A percentile compares a stretch with the other conserved stretches of the same genome.
These are phyloP conservation scores for Xylaria sp. DNA, from an alignment of 2,329 filamentous ascomycete species.

Conservation along the genomic window DNA sequence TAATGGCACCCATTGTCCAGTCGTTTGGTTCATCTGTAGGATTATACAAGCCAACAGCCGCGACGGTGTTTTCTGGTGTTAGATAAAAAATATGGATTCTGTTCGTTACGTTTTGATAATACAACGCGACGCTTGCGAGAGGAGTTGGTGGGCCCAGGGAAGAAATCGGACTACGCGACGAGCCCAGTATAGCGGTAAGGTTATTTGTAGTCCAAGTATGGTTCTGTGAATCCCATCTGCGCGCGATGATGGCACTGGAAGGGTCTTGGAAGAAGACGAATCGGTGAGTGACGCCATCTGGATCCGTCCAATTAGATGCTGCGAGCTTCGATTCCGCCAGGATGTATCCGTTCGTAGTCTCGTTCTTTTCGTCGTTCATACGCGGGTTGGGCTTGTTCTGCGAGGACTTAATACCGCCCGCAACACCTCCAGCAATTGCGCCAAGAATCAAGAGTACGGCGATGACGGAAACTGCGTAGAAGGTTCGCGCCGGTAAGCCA, in stretches of 20 bases:
- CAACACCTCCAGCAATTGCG: slow-evolving; percentile 40
- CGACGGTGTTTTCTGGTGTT: slow-evolving; percentile 39
- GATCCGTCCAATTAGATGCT: slow-evolving; percentile 46
- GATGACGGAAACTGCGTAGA: slow-evolving; percentile 34
- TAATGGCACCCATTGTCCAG: slow-evolving; percentile 38
- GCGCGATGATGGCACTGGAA: slow-evolving; percentile 40
- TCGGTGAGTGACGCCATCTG: slow-evolving; percentile 37
- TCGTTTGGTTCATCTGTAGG: slow-evolving; percentile 37
- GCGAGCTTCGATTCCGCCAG: slow-evolving; percentile 41
- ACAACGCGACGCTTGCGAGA: slow-evolving; percentile 42
- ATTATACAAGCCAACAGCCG: slow-evolving; percentile 36
- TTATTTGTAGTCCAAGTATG: slow-evolving; percentile 46
- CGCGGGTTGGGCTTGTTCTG: background rate
- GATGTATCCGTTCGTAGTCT: slow-evolving; percentile 3
- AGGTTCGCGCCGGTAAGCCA: slow-evolving; percentile 36
- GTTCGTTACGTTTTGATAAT: slow-evolving; percentile 20
- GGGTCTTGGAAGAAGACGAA: slow-evolving; percentile 47
- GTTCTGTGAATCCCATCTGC: slow-evolving; percentile 46
- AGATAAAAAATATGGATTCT: slow-evolving; percentile 44
- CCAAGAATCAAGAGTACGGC: slow-evolving; percentile 23
- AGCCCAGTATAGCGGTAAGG: slow-evolving; percentile 40
- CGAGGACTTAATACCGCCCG: slow-evolving; percentile 11
- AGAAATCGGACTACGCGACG: slow-evolving; percentile 40
- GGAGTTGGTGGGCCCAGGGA: slow-evolving; percentile 41
- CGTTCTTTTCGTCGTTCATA: background rate